A percentile compares a stretch with the other conserved stretches of the same genome.
Evolutionary conservation across 257 asterid genomes (phyloP).

Genomic region (Fraxinus excelsior): DNA sequence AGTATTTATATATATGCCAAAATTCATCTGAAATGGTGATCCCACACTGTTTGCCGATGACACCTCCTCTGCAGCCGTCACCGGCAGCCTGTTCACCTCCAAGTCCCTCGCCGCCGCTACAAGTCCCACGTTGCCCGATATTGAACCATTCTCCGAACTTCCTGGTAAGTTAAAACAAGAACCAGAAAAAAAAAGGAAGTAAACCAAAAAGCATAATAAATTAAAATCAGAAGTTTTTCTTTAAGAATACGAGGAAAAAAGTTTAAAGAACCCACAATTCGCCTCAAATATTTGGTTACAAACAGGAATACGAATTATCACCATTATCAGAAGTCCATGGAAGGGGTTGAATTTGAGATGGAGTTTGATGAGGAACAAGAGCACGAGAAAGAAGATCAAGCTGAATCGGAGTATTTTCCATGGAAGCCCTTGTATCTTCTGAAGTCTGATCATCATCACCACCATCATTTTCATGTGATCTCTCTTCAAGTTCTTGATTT

Average conservation of each 20-base stretch:
- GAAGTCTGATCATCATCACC: slow-evolving; percentile 30
- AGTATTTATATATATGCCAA: slow-evolving; percentile 36
- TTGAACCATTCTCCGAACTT: slow-evolving; percentile 74
- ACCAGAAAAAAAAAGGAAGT: neutral
- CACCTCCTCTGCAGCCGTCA: slow-evolving; percentile 56
- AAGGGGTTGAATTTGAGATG: slow-evolving; percentile 32
- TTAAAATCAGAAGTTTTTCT: neutral
- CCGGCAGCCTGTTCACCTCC: slow-evolving; percentile 54
- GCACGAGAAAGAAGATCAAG: slow-evolving; percentile 62
- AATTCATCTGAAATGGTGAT: slow-evolving; percentile 52
- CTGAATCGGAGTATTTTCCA: slow-evolving; percentile 41
- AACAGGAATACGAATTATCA: slow-evolving; percentile 8
- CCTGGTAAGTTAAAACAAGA: slow-evolving; percentile 34
- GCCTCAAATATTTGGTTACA: neutral
- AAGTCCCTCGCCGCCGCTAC: slow-evolving; percentile 45
- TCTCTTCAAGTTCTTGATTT: slow-evolving; percentile 23
- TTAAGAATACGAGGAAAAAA: neutral
- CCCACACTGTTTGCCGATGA: slow-evolving; percentile 71
- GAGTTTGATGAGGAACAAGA: slow-evolving; percentile 47
- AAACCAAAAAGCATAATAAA: neutral
- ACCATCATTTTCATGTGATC: slow-evolving; percentile 21
- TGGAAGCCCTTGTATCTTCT: slow-evolving; percentile 8
- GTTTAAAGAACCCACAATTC: too few relatives aligned
- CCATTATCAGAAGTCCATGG: slow-evolving; percentile 79
- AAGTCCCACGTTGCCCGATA: slow-evolving; percentile 43